Conservation (phyloP, 148 eudicot genomes). For the Cornus suecica region DNA sequence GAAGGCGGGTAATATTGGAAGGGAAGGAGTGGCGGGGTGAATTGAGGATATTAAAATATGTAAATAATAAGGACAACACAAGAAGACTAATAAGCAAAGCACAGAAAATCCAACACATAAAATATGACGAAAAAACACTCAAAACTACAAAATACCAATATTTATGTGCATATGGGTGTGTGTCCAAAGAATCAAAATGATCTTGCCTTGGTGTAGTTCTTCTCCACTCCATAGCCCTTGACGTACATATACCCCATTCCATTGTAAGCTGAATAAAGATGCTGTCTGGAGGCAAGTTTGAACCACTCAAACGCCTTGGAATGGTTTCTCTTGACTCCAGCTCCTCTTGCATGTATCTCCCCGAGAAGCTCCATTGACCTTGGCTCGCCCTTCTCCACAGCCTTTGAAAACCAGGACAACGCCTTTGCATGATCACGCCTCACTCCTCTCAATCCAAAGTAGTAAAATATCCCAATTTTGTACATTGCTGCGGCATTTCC, state of each 20-base stretch:
- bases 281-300: constrained; percentile 76
- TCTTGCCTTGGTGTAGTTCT: constrained; percentile 82
- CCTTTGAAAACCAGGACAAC: constrained; percentile 76
- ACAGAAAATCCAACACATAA: neutral
- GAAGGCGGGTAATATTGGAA: neutral
- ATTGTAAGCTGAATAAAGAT: constrained; percentile 86
- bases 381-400: constrained; percentile 90
- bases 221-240: constrained; percentile 96
- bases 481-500: constrained; percentile 92
- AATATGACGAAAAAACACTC: constrained; percentile 2
- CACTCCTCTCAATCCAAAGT: constrained; percentile 87
- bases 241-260: constrained; percentile 94
- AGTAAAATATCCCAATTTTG: constrained; percentile 81
- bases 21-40: neutral
- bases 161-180: too few relatives aligned
- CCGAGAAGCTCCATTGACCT: constrained; percentile 95
- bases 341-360: constrained; percentile 87
- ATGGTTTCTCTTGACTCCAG: constrained; percentile 83
- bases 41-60: neutral
- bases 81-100: constrained; percentile 2
- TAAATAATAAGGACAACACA: neutral
- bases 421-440: constrained; percentile 85
- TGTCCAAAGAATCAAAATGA: constrained; percentile 5
- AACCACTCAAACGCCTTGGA: constrained; percentile 87
- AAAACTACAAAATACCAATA: constrained; percentile 3